These are phyloP conservation scores for Phytophthora lateralis DNA, from an alignment of 352 stramenopile genomes.

Conservation along the genomic window DNA sequence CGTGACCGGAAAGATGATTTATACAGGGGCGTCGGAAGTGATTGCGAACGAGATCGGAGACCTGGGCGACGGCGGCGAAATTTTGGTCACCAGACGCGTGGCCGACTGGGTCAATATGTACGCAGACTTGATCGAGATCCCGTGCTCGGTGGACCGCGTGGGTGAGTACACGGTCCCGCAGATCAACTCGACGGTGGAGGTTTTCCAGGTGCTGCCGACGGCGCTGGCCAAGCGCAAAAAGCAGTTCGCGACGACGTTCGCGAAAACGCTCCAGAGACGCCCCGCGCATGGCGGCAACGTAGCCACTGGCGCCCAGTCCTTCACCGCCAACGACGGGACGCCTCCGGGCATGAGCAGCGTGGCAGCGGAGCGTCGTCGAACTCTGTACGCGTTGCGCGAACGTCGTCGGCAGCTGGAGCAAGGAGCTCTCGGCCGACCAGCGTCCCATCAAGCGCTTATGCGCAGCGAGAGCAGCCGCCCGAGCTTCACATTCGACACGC, in stretches of 20 bases:
- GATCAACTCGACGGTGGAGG: constrained; percentile 39
- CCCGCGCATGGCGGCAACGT: constrained; percentile 14
- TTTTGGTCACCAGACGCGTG: constrained; percentile 49
- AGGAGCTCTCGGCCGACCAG: constrained; percentile 19
- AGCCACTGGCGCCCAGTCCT: constrained; percentile 20
- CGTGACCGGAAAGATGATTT: constrained; percentile 57
- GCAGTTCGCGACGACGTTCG: constrained; percentile 38
- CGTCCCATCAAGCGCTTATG: constrained; percentile 27
- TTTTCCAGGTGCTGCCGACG: constrained; percentile 42
- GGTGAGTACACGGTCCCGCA: constrained; percentile 46
- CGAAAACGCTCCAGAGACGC: constrained; percentile 33
- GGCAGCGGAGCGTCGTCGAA: constrained; percentile 22
- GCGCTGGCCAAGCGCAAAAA: constrained; percentile 39
- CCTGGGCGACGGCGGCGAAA: constrained; percentile 52
- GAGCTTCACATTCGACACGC: constrained; percentile 23
- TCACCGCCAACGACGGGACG: constrained; percentile 13
- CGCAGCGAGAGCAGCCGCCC: constrained; percentile 15
- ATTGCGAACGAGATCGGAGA: constrained; percentile 58
- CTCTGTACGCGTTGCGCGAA: constrained; percentile 22
- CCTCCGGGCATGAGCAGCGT: constrained; percentile 27
- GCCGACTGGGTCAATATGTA: constrained; percentile 49
- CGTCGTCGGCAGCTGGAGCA: constrained; percentile 27
- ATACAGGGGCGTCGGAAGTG: constrained; percentile 48
- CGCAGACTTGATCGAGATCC: constrained; percentile 39
- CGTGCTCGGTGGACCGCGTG: constrained; percentile 35